These are phyloP conservation scores for Parasarocladium wereldwijsianum DNA, from an alignment of 2,329 filamentous ascomycete genomes.

Conservation along the genomic window DNA sequence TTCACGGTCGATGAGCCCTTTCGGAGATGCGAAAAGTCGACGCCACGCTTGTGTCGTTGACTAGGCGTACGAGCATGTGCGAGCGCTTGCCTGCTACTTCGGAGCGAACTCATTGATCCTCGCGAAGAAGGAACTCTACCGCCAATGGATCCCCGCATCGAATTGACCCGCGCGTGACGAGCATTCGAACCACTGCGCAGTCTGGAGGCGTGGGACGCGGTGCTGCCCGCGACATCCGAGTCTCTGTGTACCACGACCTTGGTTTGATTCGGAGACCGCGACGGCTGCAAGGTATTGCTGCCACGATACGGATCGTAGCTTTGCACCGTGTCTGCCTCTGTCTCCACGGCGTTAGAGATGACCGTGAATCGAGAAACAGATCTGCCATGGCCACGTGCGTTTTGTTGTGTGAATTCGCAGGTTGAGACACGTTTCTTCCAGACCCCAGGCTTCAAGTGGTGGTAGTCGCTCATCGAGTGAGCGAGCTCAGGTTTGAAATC, in stretches of 20 bases:
- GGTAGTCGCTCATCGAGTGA: slow-evolving; percentile 86
- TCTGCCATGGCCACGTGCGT: slow-evolving; percentile 31
- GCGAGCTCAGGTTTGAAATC: slow-evolving; percentile 69
- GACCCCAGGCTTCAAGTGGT: slow-evolving; percentile 50
- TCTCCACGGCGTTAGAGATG: slow-evolving; percentile 45
- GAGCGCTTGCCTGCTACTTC: slow-evolving; percentile 27
- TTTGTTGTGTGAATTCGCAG: slow-evolving; percentile 38
- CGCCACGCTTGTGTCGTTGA: slow-evolving; percentile 33
- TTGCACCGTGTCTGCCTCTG: slow-evolving; percentile 31
- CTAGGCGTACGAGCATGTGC: slow-evolving; percentile 25
- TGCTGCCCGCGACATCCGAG: slow-evolving; percentile 14
- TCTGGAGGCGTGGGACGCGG: slow-evolving; percentile 14
- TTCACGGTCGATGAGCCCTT: slow-evolving; percentile 20
- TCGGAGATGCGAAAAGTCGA: slow-evolving; percentile 38
- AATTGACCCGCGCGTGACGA: slow-evolving; percentile 15
- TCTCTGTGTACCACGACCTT: slow-evolving; percentile 55
- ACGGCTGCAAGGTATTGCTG: slow-evolving; percentile 33
- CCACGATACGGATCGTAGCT: slow-evolving; percentile 80
- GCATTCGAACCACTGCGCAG: slow-evolving; percentile 20
- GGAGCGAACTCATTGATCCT: slow-evolving; percentile 34
- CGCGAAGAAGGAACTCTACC: slow-evolving; percentile 18
- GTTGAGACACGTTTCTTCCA: slow-evolving; percentile 49
- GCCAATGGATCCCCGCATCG: slow-evolving; percentile 14
- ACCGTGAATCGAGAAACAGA: slow-evolving; percentile 49
- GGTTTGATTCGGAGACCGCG: slow-evolving; percentile 40